Percentiles rank a stretch among this genome's conserved stretches.
Conservation (phyloP, 2,329 filamentous ascomycete genomes). For the Talaromyces funiculosus region DNA sequence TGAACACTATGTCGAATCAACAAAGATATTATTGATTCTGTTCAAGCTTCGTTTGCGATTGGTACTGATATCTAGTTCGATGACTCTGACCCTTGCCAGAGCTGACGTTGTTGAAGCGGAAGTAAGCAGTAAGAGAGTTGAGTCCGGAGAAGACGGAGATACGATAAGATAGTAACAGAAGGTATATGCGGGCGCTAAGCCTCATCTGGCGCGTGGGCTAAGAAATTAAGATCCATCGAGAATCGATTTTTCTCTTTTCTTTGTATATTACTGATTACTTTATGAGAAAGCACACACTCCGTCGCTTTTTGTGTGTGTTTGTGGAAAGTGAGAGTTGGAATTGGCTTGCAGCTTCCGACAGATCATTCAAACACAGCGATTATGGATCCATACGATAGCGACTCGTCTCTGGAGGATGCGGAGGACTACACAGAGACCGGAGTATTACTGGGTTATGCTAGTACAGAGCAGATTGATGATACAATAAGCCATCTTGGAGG, state of each 20-base stretch:
- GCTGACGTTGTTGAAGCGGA: neutral
- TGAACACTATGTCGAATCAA: neutral
- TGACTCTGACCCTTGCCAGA: neutral
- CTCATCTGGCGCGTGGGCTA: neutral
- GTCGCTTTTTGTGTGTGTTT: neutral
- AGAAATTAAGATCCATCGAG: neutral
- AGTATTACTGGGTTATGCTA: conserved; percentile 84
- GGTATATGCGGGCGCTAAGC: neutral
- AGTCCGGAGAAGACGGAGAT: neutral
- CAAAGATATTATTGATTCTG: neutral
- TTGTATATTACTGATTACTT: neutral
- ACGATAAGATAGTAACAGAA: neutral
- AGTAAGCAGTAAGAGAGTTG: neutral
- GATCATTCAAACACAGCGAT: neutral
- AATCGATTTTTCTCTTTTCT: neutral
- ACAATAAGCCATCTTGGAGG: conserved; percentile 84
- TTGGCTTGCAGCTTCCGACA: neutral
- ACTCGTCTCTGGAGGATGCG: conserved; percentile 66
- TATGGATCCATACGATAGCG: conserved; percentile 80
- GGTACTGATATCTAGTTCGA: neutral
- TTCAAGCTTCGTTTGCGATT: neutral
- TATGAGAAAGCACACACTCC: neutral
- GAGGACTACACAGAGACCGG: conserved; percentile 58
- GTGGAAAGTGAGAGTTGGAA: neutral
- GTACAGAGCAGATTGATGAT: conserved; percentile 72